These are phyloP conservation scores for Crithidia acanthocephali DNA, from an alignment of 208 protist species.

Conservation along the genomic window DNA sequence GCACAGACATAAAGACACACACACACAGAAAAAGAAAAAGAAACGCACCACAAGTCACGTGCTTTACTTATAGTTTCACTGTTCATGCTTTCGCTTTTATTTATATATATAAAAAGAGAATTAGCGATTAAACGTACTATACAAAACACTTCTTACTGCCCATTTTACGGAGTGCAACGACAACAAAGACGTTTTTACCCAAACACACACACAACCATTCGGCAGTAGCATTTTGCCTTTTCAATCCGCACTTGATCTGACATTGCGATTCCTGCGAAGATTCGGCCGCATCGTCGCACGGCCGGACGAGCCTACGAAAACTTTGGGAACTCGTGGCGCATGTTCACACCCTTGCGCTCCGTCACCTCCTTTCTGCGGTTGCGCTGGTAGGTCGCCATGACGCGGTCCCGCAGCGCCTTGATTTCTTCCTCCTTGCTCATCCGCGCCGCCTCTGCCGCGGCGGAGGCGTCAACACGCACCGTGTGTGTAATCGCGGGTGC, in stretches of 20 bases:
- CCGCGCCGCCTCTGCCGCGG: slow-evolving; percentile 2
- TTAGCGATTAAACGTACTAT: neutral
- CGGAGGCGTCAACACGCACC: slow-evolving; percentile 4
- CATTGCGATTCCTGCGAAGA: too few species aligned
- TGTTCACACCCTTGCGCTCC: slow-evolving; percentile 68
- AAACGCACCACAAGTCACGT: too few species aligned
- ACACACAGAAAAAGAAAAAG: neutral
- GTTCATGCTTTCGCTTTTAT: neutral
- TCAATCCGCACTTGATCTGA: too few species aligned
- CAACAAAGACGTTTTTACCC: too few species aligned
- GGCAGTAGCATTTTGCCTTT: too few species aligned
- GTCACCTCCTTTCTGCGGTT: slow-evolving; percentile 55
- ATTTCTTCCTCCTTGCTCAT: slow-evolving; percentile 75
- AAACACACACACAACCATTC: too few species aligned
- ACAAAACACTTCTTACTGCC: neutral
- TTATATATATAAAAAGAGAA: neutral
- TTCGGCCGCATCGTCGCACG: neutral
- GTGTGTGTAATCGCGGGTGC: slow-evolving; percentile 45
- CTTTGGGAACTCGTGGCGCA: slow-evolving; percentile 79
- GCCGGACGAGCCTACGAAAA: slow-evolving; percentile 26
- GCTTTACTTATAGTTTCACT: neutral
- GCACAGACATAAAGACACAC: neutral
- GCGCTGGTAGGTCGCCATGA: slow-evolving; percentile 82
- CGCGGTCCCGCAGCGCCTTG: slow-evolving; percentile 63
- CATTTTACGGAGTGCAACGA: too few species aligned